These are phyloP conservation scores for Cetradonia linearis DNA, from an alignment of 495 filamentous ascomycete species.

Conservation along the genomic window DNA sequence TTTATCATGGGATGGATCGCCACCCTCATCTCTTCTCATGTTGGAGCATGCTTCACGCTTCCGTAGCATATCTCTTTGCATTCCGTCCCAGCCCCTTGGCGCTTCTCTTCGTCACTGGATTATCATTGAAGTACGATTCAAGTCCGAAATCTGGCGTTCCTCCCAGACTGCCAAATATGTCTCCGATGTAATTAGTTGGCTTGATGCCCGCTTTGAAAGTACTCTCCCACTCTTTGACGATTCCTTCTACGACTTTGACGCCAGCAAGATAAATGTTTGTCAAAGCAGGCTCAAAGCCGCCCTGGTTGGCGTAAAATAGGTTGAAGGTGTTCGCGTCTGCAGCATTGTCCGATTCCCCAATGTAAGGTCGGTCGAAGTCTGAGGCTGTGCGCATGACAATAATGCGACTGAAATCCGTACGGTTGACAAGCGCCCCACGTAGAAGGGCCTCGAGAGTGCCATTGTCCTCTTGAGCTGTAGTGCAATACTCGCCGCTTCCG, in stretches of 20 bases:
- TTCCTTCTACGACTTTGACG: slow-evolving; percentile 55
- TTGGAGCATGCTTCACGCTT: background rate
- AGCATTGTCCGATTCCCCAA: slow-evolving; percentile 30
- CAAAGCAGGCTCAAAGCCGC: slow-evolving; percentile 47
- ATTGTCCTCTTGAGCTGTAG: slow-evolving; percentile 66
- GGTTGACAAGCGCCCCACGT: slow-evolving; percentile 42
- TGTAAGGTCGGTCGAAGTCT: slow-evolving; percentile 61
- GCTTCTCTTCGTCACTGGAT: slow-evolving; percentile 23
- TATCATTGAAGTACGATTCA: slow-evolving; percentile 29
- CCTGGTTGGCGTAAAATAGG: slow-evolving; percentile 48
- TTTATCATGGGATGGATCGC: background rate
- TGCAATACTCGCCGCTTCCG: slow-evolving; percentile 57
- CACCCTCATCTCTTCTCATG: background rate
- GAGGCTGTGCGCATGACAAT: slow-evolving; percentile 66
- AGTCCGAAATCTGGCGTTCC: slow-evolving; percentile 58
- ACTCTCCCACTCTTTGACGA: slow-evolving; percentile 48
- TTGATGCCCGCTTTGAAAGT: slow-evolving; percentile 50
- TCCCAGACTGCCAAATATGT: slow-evolving; percentile 59
- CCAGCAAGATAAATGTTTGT: slow-evolving; percentile 61
- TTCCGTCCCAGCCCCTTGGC: slow-evolving; percentile 10
- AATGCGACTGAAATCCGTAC: slow-evolving; percentile 57
- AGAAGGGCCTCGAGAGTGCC: slow-evolving; percentile 58
- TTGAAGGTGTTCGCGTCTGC: slow-evolving; percentile 37
- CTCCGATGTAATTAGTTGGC: slow-evolving; percentile 60
- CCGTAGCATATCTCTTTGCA: slow-evolving; percentile 1